Base-by-base conservation (phyloP, 2,329 filamentous ascomycete species). In the Fusarium napiforme region DNA sequence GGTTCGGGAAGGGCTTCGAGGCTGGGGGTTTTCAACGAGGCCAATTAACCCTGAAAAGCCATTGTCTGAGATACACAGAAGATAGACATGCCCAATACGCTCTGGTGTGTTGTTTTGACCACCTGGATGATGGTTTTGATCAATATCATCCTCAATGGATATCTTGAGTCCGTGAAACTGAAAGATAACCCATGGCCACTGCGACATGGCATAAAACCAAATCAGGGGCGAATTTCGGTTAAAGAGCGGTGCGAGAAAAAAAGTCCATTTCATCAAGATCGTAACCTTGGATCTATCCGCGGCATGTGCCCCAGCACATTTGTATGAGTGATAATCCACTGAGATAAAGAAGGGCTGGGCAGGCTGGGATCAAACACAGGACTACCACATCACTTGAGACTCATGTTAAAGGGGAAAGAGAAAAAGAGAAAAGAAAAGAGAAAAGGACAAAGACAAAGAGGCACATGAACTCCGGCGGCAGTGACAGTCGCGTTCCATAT, bases 271-370 rank as follows among this genome's bases (percentile, higher is more conserved):
- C 37, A 28, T 50, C 37, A 28, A 45, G 50, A 52, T 69, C 67
- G 59, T 39, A 70, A 57, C 49, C 56, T 46, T 69, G 50, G 50
- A 72, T 72, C 69, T 75, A 73, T 75, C 72, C 58, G 60, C 60
- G 36, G 59, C 60, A 73, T 69, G 56, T 50, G 55, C 60, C 62
- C 71, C 45, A 70, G 66, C 50, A 26, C 40, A 46, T 40, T 64
- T 21, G 14, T 53, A 40, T 26, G 49, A 60, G 53, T 64, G 46
- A 39, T 47, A 56, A 71, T 64, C 65, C 60, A 67, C 65, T 46
- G 40, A 26, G 40, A 67, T 42, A 57, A 49, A 57, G 52, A 37
- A 55, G 36, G 45, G 45, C 52, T 46, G 47, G 30, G 47, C 30
- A 19, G 30, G 30, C 12, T 52, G 45, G 58, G 57, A 56, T 70